Conservation (phyloP, 169 alveolate genomes). For the Plasmodium sp. region DNA sequence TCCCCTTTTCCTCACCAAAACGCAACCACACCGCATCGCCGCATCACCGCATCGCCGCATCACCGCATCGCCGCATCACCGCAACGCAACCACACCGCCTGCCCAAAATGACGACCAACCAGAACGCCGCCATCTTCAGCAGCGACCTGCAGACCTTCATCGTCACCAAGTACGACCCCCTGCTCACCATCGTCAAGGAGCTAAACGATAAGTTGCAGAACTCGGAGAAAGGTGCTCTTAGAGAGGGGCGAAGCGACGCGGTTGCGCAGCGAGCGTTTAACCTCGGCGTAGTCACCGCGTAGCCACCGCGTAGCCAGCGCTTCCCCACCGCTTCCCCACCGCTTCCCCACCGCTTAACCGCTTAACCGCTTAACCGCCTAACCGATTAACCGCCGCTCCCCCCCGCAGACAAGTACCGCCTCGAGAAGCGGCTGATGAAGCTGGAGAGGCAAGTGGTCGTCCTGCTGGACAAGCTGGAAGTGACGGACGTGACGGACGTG, state of each 20-base stretch:
- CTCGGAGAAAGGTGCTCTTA: slow-evolving; percentile 87
- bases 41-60: too few species aligned
- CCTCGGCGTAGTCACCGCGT: not conserved
- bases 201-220: slow-evolving; percentile 90
- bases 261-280: not conserved
- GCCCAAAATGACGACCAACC: slow-evolving; percentile 39
- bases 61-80: not conserved
- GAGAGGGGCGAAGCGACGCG: not conserved
- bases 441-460: slow-evolving; percentile 79
- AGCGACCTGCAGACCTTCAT: slow-evolving; percentile 89
- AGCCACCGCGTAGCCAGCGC: not conserved
- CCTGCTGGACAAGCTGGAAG: slow-evolving; percentile 77
- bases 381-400: not conserved
- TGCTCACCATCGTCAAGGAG: slow-evolving; percentile 91
- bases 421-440: slow-evolving; percentile 74
- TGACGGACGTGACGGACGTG: slow-evolving; percentile 26
- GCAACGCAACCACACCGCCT: too few species aligned
- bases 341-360: not conserved
- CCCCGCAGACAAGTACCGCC: slow-evolving; percentile 5
- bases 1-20: too few species aligned
- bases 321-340: too few species aligned
- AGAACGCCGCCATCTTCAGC: slow-evolving; percentile 76
- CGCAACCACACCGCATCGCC: too few species aligned
- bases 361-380: too few species aligned
- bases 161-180: slow-evolving; percentile 92